Evolutionary conservation across 768 basidiomycete genomes (phyloP), one percentile per base, ranked within the genome.

Genomic region (Dendrothele bispora): DNA sequence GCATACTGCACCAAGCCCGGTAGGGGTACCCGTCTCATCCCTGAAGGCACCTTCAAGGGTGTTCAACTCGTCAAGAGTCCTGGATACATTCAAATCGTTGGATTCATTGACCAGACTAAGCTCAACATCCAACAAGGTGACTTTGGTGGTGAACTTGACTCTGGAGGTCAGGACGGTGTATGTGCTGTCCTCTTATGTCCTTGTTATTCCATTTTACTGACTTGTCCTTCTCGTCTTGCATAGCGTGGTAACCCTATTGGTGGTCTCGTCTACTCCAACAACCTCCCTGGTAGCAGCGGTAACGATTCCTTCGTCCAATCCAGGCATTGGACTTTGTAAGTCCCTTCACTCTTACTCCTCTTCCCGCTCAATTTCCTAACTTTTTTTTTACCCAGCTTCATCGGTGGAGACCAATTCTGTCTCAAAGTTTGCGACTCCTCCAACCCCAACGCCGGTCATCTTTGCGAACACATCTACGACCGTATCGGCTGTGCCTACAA

Each of bases 141-240:
- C 56, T 72, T 52, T 27, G 86, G 87, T 55, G 86, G 86, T 36
- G 86, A 88, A 63, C 73, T 86, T 35, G 82, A 87, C 60, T 77
- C 82, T n/a, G 80, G 82, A 50, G 85, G 84, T 42, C 78, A 80
- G 40, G 80, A 82, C 56, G n/a, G n/a, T n/a, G n/a, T n/a, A n/a
- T n/a, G n/a, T n/a, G n/a, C n/a, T n/a, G n/a, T n/a, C n/a, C n/a
- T n/a, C n/a, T n/a, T n/a, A n/a, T n/a, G n/a, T n/a, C n/a, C n/a
- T n/a, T n/a, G n/a, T n/a, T n/a, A n/a, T n/a, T n/a, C n/a, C n/a
- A n/a, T n/a, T n/a, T n/a, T n/a, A n/a, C n/a, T n/a, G n/a, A n/a
- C n/a, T n/a, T n/a, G n/a, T n/a, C n/a, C n/a, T n/a, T n/a, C n/a
- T n/a, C n/a, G n/a, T n/a, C n/a, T n/a, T n/a, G 53, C 26, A 6